Conservation (phyloP, 2,329 filamentous ascomycete genomes). For the Sporothrix protearum region DNA sequence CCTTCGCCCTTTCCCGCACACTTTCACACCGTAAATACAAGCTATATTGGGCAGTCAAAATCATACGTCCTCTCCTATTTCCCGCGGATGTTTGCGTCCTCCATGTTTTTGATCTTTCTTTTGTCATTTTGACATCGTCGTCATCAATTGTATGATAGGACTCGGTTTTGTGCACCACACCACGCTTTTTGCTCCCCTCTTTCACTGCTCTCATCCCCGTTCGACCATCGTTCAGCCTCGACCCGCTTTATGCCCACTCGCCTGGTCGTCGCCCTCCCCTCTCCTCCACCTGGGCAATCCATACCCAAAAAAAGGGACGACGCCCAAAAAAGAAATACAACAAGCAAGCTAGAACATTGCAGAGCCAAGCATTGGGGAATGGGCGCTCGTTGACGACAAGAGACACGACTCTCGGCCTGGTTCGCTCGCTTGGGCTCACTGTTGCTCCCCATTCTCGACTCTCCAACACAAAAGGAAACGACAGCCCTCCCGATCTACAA, state of each 20-base stretch:
- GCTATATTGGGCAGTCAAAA: neutral
- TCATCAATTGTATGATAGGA: neutral
- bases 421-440: neutral
- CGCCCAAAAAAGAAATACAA: conserved; percentile 15
- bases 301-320: conserved; percentile 18
- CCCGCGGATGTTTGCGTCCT: neutral
- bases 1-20: conserved; percentile 1
- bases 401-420: conserved; percentile 9
- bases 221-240: conserved; percentile 23
- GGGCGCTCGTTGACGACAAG: conserved; percentile 1
- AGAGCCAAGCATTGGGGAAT: conserved; percentile 16
- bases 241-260: conserved; percentile 25
- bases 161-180: neutral
- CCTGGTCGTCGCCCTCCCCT: conserved; percentile 7
- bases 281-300: conserved; percentile 9
- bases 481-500: neutral
- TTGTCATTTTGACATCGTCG: neutral
- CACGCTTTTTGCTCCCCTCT: neutral
- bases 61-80: neutral
- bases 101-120: neutral
- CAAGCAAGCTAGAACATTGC: conserved; percentile 1
- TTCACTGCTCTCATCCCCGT: conserved; percentile 5
- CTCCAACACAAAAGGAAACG: neutral
- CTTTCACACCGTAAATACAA: conserved; percentile 4
- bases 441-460: neutral